Conservation (phyloP, 2,329 filamentous ascomycete genomes). For the Colletotrichum euphorbiae region DNA sequence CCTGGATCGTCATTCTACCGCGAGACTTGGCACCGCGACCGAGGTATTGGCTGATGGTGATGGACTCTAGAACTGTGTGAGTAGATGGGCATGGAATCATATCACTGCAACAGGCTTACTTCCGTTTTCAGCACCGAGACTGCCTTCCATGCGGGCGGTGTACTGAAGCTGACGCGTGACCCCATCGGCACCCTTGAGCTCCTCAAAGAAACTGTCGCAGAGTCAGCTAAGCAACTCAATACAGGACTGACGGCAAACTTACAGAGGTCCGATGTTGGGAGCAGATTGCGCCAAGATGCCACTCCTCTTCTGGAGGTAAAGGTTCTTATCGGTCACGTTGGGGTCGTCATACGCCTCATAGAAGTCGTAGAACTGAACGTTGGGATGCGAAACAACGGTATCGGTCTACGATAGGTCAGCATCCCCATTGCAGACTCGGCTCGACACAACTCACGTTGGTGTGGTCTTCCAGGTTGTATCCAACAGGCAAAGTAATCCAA, state of each 20-base stretch:
- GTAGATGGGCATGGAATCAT: not conserved
- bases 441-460: constrained; percentile 52
- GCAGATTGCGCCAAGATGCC: constrained; percentile 74
- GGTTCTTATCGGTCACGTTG: constrained; percentile 54
- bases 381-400: constrained; percentile 56
- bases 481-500: constrained; percentile 71
- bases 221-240: not conserved
- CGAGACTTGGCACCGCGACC: constrained; percentile 72
- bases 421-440: not conserved
- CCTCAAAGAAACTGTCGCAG: constrained; percentile 62
- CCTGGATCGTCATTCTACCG: constrained; percentile 70
- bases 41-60: constrained; percentile 71
- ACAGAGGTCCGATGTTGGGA: constrained; percentile 73
- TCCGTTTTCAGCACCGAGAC: constrained; percentile 52
- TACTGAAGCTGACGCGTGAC: constrained; percentile 73
- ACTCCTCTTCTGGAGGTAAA: constrained; percentile 61
- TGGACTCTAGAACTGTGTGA: constrained; percentile 52
- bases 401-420: constrained; percentile 54
- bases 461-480: constrained; percentile 69
- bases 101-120: constrained; percentile 43
- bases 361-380: constrained; percentile 71
- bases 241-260: constrained; percentile 25
- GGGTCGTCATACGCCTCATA: constrained; percentile 68
- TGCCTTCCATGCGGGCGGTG: constrained; percentile 72
- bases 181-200: constrained; percentile 68